phyloP scores from a whole-genome alignment of 768 basidiomycete genomes.

The Cantharellus anzutake region DNA sequence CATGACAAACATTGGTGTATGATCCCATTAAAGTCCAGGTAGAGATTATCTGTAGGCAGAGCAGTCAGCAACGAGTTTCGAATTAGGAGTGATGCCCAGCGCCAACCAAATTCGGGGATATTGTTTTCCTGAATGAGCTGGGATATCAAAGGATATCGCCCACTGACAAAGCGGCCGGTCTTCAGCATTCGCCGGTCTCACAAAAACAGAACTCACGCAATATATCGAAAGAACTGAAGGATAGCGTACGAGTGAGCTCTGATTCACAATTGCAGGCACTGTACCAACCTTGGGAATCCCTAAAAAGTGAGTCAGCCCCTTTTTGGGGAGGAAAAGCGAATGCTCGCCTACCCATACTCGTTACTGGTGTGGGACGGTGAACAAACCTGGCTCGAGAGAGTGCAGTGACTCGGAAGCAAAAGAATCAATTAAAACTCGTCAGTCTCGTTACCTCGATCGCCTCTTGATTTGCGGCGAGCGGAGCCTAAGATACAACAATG shows the following conservation, averaged over 20 bases:
- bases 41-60: constrained; percentile 48
- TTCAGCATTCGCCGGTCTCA: neutral
- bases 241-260: neutral
- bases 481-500: neutral
- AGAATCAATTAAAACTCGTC: neutral
- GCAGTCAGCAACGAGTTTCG: neutral
- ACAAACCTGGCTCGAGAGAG: neutral
- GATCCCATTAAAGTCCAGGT: constrained; percentile 88
- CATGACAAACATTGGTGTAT: constrained; percentile 51
- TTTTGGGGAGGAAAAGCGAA: neutral
- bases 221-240: constrained; percentile 83
- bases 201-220: constrained; percentile 41
- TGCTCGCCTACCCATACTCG: neutral
- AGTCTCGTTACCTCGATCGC: neutral
- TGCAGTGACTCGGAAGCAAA: neutral
- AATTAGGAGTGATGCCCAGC: neutral
- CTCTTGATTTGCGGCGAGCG: neutral
- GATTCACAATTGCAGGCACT: neutral
- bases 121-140: constrained; percentile 97
- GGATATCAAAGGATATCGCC: constrained; percentile 94
- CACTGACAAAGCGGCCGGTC: constrained; percentile 26
- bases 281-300: constrained; percentile 29
- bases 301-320: constrained; percentile 8
- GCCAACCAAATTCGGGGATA: constrained; percentile 89
- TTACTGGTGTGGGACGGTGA: neutral